Conservation (phyloP, 495 filamentous ascomycete genomes). For the Daldinia concentrica region DNA sequence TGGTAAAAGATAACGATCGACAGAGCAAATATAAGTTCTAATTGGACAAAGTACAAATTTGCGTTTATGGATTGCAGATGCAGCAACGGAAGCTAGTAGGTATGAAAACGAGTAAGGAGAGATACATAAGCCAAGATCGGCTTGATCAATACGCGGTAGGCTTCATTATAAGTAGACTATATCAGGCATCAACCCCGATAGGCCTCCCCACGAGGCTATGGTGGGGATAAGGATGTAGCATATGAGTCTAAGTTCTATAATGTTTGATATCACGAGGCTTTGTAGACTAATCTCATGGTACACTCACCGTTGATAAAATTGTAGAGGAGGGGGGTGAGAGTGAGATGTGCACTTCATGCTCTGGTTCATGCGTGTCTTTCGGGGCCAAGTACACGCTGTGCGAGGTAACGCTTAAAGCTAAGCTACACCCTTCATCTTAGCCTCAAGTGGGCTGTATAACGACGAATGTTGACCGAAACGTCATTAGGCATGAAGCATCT, state of each 20-base stretch:
- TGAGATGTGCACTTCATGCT: neutral
- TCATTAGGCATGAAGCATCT: constrained; percentile 31
- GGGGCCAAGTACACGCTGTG: constrained; percentile 7
- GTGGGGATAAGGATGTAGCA: constrained; percentile 14
- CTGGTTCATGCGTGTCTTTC: constrained; percentile 7
- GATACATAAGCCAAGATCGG: constrained; percentile 32
- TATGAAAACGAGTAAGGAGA: constrained; percentile 30
- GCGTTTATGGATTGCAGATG: constrained; percentile 34
- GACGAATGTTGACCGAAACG: constrained; percentile 18
- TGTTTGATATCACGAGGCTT: constrained; percentile 33
- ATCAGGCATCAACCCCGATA: constrained; percentile 19
- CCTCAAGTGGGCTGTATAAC: constrained; percentile 26
- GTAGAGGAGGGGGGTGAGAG: constrained; percentile 18
- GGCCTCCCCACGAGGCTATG: constrained; percentile 41
- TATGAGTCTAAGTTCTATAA: constrained; percentile 32
- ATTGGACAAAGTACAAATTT: constrained; percentile 23
- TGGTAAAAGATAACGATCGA: constrained; percentile 20
- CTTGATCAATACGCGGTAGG: constrained; percentile 27
- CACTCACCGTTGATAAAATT: constrained; percentile 15
- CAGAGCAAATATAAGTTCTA: constrained; percentile 6
- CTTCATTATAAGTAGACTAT: constrained; percentile 37
- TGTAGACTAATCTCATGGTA: constrained; percentile 26
- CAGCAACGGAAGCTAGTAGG: constrained; percentile 39
- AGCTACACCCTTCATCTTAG: constrained; percentile 8
- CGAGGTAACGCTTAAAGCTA: constrained; percentile 5